Base-by-base conservation (phyloP, 768 basidiomycete genomes). In the Tulasnella sp. region DNA sequence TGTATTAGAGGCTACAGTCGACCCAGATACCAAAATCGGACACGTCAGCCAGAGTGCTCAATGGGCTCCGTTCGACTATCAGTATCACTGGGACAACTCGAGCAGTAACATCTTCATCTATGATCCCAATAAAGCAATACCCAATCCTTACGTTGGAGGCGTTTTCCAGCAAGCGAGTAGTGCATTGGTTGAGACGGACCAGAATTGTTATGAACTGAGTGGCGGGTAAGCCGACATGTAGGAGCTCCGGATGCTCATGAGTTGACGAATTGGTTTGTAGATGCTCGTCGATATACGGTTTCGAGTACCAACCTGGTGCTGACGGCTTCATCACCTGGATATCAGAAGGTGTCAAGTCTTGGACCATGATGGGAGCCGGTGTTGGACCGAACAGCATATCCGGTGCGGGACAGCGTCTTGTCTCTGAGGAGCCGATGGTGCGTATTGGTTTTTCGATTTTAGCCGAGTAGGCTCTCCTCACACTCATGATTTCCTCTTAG, bases 341-440 rank as follows among this genome's bases (percentile, higher is more conserved):
- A 61, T 84, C 90, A 55, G 86, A 90, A 77, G 87, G 85, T 79
- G 83, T 89, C 81, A 82, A 87, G 57, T 87, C 89, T 23, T 96
- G 95, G 95, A 92, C 90, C 5, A 80, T 95, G 79, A 87, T 88
- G 57, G 87, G 88, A 26, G 83, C 85, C 40, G 93, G 90, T 16
- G 86, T 94, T 84, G 89, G 83, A 3, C 88, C 91, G 1, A 90
- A 96, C 82, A 48, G 85, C 2, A 80, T 82, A 37, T 90, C 90
- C 1, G 85, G 92, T 80, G 92, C 95, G 78, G 84, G 89, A 18
- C 86, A 88, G 44, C 86, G 95, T 77, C 90, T 91, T 15, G 85
- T 96, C 55, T 88, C 94, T 0, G 90, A 92, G 80, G 95, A 97
- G 82, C 95, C 95, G 3, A 90, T 97, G 92, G 91, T 92, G 82